phyloP scores from a whole-genome alignment of 305 asterid species.

The Fraxinus xanthoxyloides region DNA sequence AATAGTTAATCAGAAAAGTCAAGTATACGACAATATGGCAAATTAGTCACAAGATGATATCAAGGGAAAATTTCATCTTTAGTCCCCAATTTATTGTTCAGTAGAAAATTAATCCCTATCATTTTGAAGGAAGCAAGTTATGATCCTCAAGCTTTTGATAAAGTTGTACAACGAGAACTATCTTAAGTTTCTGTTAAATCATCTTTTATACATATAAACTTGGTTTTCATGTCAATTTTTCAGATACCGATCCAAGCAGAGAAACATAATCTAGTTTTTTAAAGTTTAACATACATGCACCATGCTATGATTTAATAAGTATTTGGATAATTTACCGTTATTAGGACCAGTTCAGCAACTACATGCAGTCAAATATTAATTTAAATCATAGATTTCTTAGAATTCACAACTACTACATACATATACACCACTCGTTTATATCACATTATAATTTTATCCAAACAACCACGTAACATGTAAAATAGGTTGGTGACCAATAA shows the following conservation, averaged over 20 bases:
- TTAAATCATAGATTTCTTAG: no score
- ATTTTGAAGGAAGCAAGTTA: background rate
- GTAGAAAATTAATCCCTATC: background rate
- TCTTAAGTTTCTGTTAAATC: background rate
- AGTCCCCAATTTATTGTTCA: background rate
- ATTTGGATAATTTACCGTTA: background rate
- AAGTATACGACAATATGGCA: conserved; percentile 6
- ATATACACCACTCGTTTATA: background rate
- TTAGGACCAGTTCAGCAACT: background rate
- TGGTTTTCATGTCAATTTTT: background rate
- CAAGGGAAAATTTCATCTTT: background rate
- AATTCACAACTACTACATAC: background rate
- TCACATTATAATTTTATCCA: background rate
- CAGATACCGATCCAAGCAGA: background rate
- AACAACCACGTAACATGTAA: background rate
- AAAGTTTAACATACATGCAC: background rate
- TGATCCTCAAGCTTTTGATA: background rate
- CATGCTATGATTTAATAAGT: background rate
- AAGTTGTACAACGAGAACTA: no score
- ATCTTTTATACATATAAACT: background rate
- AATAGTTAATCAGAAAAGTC: background rate
- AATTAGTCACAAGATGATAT: conserved; percentile 16
- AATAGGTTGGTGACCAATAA: background rate
- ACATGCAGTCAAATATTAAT: background rate
- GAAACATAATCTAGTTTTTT: background rate